phyloP scores from a whole-genome alignment of 352 stramenopile species.

The Phytopythium mirpurense region DNA sequence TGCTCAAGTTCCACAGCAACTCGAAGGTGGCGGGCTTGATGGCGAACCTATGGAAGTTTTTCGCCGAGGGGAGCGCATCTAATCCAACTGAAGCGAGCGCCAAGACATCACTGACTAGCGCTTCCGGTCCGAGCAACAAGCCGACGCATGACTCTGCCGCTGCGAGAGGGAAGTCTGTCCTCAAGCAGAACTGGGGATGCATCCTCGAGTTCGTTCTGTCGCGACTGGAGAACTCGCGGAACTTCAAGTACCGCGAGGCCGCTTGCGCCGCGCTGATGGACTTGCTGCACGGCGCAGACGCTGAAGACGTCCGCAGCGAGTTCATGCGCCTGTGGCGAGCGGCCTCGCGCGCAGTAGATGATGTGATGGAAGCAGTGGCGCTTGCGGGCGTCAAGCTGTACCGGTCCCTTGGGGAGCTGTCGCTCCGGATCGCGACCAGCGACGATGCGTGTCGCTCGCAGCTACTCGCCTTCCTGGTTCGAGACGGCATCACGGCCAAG shows the following conservation, averaged over 20 bases:
- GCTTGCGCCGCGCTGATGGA: constrained; percentile 57
- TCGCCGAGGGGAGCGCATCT: constrained; percentile 36
- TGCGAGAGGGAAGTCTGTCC: constrained; percentile 37
- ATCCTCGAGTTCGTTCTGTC: constrained; percentile 56
- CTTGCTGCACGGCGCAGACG: constrained; percentile 51
- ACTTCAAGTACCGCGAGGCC: constrained; percentile 83
- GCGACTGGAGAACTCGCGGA: constrained; percentile 54
- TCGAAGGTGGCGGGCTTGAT: constrained; percentile 59
- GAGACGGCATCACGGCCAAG: constrained; percentile 63
- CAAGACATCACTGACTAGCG: neutral
- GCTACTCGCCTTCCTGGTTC: constrained; percentile 61
- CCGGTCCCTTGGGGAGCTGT: constrained; percentile 63
- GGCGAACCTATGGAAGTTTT: constrained; percentile 54
- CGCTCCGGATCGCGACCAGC: constrained; percentile 51
- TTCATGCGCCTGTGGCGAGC: constrained; percentile 66
- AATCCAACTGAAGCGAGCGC: neutral
- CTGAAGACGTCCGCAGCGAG: constrained; percentile 32
- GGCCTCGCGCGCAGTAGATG: constrained; percentile 64
- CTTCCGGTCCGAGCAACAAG: neutral
- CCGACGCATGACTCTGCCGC: no score
- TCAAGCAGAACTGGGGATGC: constrained; percentile 44
- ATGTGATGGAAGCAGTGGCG: constrained; percentile 68
- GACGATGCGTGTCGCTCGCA: constrained; percentile 42
- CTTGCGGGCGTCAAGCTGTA: constrained; percentile 71
- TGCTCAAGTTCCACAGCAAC: constrained; percentile 77